Percentiles rank a stretch among this genome's conserved stretches.
phyloP scores from a whole-genome alignment of 805 yeast genomes.

The Candida yuanshanica region DNA sequence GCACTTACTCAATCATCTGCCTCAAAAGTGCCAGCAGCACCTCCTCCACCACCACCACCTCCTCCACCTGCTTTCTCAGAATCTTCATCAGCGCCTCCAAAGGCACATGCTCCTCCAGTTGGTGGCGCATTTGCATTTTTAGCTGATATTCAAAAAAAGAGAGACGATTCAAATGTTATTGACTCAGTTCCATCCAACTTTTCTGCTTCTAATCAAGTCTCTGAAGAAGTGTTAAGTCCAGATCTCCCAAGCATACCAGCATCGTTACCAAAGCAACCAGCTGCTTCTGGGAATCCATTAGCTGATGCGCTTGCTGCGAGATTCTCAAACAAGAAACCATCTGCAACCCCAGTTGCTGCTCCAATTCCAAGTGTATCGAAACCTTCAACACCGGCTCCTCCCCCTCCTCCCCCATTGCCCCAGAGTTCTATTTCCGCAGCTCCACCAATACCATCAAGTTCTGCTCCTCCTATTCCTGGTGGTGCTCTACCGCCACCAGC shows the following conservation, averaged over 20 bases:
- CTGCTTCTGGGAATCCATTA: conserved; percentile 15
- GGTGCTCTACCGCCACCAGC: conserved; percentile 9
- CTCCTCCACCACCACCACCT: conserved; percentile 18
- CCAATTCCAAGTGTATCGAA: conserved; percentile 2
- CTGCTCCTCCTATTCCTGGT: conserved; percentile 10
- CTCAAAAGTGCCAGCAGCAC: neutral
- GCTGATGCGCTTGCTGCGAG: conserved; percentile 6
- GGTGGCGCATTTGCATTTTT: conserved; percentile 50
- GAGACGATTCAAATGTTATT: conserved; percentile 47
- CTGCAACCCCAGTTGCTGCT: conserved; percentile 18
- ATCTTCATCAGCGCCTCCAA: neutral
- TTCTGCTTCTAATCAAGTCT: conserved; percentile 11
- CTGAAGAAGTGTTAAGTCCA: neutral
- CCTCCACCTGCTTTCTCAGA: conserved; percentile 13
- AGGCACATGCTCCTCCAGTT: conserved; percentile 18
- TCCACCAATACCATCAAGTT: conserved; percentile 8
- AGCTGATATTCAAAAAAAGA: conserved; percentile 50
- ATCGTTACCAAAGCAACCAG: conserved; percentile 21
- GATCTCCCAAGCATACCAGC: conserved; percentile 21
- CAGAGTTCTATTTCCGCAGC: conserved; percentile 12
- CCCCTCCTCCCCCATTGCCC: conserved; percentile 19
- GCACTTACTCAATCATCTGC: conserved; percentile 18
- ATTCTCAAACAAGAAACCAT: conserved; percentile 10
- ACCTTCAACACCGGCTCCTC: conserved; percentile 6
- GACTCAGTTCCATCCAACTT: conserved; percentile 28